Base-by-base conservation (phyloP, 2,329 filamentous ascomycete genomes). In the Paecilomyces variotii region DNA sequence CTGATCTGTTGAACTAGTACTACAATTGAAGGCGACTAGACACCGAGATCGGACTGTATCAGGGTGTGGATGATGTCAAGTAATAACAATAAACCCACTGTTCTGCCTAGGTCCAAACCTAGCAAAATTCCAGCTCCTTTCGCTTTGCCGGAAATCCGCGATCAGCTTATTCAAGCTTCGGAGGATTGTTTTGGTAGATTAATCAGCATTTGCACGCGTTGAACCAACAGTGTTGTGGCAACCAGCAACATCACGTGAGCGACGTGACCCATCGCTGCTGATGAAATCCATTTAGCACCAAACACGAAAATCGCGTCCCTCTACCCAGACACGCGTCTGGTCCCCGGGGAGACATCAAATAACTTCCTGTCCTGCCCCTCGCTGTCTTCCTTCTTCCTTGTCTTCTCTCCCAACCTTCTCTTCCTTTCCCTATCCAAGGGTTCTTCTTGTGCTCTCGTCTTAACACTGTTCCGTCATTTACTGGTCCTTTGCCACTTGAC, bases 231-330 rank as follows among this genome's bases (percentile, higher is more conserved):
- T 14, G 35, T 45, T 45, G 27, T 34, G 32, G 53, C 28, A 54
- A 54, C 14, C 11, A 10, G 14, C 9, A 45, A 24, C 53, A 54
- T 30, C 53, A 52, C 50, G 50, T 52, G 50, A 52, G 4, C n/a
- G n/a, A 30, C 54, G 39, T 25, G 25, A 54, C 56, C 63, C 60
- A 62, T 60, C 59, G 57, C 50, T 61, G 4, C 58, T 58, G 64
- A 69, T 63, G 67, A 58, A 64, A 59, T 56, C 66, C 63, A 69
- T 67, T 64, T 64, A 62, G 57, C 51, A 45, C 61, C 67, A 65
- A 68, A 70, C 69, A 69, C 69, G 69, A 71, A 70, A 71, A 69
- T 64, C 68, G 68, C 70, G 69, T 67, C 61, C 57, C 62, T 64
- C 62, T 57, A 55, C 58, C 69, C 19, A 62, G 62, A 58, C 65